phyloP scores from a whole-genome alignment of 495 filamentous ascomycete genomes.

The Lophiotrema nucula region DNA sequence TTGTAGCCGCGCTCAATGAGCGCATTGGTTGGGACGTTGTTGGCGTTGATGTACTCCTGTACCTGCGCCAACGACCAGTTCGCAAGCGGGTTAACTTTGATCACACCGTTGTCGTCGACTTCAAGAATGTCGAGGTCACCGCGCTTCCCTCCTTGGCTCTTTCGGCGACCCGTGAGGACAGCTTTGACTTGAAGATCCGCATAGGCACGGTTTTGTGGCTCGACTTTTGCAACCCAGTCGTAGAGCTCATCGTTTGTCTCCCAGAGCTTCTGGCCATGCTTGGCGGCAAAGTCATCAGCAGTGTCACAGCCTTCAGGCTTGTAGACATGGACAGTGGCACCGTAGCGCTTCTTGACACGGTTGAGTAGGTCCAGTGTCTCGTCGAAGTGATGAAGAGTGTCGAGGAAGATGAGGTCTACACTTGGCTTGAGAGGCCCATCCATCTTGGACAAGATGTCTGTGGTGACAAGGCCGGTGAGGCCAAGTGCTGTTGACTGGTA shows the following conservation, averaged over 20 bases:
- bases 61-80: constrained; percentile 95
- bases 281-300: constrained; percentile 71
- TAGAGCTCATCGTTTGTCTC: constrained; percentile 83
- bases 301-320: constrained; percentile 73
- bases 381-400: constrained; percentile 92
- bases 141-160: constrained; percentile 90
- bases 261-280: constrained; percentile 83
- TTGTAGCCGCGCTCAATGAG: constrained; percentile 92
- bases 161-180: constrained; percentile 88
- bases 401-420: constrained; percentile 92
- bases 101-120: constrained; percentile 83
- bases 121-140: constrained; percentile 87
- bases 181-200: constrained; percentile 83
- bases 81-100: constrained; percentile 98
- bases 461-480: constrained; percentile 84
- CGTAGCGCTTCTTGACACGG: constrained; percentile 70
- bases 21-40: constrained; percentile 91
- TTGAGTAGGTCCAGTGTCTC: constrained; percentile 86
- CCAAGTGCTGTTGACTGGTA: constrained; percentile 98
- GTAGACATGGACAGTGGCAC: constrained; percentile 79
- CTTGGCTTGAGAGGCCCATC: constrained; percentile 54
- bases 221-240: constrained; percentile 96
- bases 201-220: constrained; percentile 92
- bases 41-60: constrained; percentile 75
- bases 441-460: constrained; percentile 89